Evolutionary conservation across 1,284 basidiomycete genomes (phyloP).

Genomic region (Ganoderma leucocontextum): DNA sequence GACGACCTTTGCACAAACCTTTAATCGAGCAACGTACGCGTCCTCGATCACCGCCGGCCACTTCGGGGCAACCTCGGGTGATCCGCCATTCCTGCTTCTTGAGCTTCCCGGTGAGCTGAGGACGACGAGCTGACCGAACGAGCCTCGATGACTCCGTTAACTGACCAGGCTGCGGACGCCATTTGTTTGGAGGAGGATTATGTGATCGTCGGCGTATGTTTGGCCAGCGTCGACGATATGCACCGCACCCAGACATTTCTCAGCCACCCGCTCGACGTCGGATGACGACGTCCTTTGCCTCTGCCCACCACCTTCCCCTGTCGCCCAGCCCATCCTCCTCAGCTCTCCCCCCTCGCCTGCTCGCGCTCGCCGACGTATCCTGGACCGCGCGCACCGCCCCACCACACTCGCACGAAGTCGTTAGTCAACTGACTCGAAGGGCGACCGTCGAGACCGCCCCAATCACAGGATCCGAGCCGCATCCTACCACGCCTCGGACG

Average conservation of each 20-base stretch:
- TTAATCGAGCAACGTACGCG: not conserved
- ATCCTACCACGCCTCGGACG: constrained; percentile 23
- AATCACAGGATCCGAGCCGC: constrained; percentile 32
- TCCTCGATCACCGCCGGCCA: not conserved
- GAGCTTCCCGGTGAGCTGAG: not conserved
- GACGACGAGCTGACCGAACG: not conserved
- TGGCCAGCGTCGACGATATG: not conserved
- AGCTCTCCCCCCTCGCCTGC: not conserved
- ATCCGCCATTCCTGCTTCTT: not conserved
- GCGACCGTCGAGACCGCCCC: constrained; percentile 7
- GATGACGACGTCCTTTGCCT: constrained; percentile 3
- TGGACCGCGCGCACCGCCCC: not conserved
- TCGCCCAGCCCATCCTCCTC: not conserved
- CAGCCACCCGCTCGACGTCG: constrained; percentile 4
- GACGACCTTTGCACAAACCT: not conserved
- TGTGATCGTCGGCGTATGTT: constrained; percentile 9
- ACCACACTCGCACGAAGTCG: not conserved
- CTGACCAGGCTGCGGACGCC: not conserved
- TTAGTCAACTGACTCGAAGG: constrained; percentile 8
- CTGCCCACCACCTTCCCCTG: constrained; percentile 5
- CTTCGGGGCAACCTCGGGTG: not conserved
- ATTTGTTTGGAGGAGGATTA: constrained; percentile 1
- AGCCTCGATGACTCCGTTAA: not conserved
- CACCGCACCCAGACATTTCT: constrained; percentile 3
- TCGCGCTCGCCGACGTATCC: not conserved